These are phyloP conservation scores for Ophiostoma novo-ulmi DNA, from an alignment of 2,329 filamentous ascomycete genomes.

Conservation along the genomic window DNA sequence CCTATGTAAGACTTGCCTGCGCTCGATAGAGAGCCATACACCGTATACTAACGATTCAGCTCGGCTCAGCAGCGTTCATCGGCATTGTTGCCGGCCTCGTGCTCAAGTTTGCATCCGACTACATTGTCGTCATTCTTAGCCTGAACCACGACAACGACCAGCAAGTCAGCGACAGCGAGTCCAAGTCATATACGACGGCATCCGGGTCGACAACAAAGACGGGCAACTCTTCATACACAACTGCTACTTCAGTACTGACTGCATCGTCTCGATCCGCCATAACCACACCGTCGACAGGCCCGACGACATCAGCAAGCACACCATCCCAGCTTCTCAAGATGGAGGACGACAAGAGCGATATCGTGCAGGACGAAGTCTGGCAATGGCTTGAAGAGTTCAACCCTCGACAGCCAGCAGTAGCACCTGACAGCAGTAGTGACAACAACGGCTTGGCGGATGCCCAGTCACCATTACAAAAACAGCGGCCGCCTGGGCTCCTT, in stretches of 20 bases:
- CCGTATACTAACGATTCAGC: slow-evolving; percentile 7
- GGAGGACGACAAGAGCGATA: slow-evolving; percentile 14
- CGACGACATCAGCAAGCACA: background rate
- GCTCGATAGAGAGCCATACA: background rate
- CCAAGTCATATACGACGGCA: background rate
- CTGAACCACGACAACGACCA: slow-evolving; percentile 31
- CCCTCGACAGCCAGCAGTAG: slow-evolving; percentile 13
- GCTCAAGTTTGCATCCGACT: slow-evolving; percentile 52
- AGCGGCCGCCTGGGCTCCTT: slow-evolving; percentile 16
- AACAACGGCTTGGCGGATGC: background rate
- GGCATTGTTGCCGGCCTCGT: slow-evolving; percentile 59
- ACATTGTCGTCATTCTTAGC: slow-evolving; percentile 49
- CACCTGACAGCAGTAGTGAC: background rate
- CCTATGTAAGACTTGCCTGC: slow-evolving; percentile 36
- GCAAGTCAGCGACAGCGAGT: too few species aligned
- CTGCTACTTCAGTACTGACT: background rate
- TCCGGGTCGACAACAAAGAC: background rate
- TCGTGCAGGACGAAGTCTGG: slow-evolving; percentile 26
- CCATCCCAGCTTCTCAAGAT: background rate
- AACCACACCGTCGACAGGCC: background rate
- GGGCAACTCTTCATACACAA: background rate
- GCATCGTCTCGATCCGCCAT: background rate
- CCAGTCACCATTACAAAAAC: background rate
- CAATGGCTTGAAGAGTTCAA: slow-evolving; percentile 28
- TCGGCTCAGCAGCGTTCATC: slow-evolving; percentile 62